phyloP scores from a whole-genome alignment of 768 basidiomycete species.

The Russula emetica region DNA sequence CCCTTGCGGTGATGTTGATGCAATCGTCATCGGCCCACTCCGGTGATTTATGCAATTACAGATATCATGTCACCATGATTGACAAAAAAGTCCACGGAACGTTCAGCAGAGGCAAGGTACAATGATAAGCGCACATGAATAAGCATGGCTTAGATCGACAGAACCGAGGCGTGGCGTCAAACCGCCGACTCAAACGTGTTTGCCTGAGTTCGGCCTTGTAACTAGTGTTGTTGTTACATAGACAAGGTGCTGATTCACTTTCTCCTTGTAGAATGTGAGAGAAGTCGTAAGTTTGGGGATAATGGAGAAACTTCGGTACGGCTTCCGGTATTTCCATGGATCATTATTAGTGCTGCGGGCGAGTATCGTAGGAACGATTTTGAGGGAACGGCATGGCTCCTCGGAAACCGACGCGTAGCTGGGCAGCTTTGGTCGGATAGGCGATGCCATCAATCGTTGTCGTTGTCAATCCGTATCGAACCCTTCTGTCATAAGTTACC shows the following conservation, averaged over 20 bases:
- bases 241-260: neutral
- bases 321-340: constrained; percentile 7
- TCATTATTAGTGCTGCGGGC: neutral
- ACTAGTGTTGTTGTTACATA: neutral
- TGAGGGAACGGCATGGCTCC: neutral
- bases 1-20: neutral
- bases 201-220: constrained; percentile 1
- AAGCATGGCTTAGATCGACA: neutral
- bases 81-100: neutral
- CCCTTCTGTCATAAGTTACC: no score
- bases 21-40: neutral
- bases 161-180: neutral
- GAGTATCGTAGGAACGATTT: no score
- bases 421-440: neutral
- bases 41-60: neutral
- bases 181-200: no score
- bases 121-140: neutral
- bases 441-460: neutral
- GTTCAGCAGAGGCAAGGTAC: neutral
- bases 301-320: constrained; percentile 3
- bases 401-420: neutral
- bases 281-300: constrained; percentile 1
- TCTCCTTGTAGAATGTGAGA: constrained; percentile 6
- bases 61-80: neutral
- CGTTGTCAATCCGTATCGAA: neutral